phyloP scores from a whole-genome alignment of 345 rosid species.

The Eucalyptus melliodora region DNA sequence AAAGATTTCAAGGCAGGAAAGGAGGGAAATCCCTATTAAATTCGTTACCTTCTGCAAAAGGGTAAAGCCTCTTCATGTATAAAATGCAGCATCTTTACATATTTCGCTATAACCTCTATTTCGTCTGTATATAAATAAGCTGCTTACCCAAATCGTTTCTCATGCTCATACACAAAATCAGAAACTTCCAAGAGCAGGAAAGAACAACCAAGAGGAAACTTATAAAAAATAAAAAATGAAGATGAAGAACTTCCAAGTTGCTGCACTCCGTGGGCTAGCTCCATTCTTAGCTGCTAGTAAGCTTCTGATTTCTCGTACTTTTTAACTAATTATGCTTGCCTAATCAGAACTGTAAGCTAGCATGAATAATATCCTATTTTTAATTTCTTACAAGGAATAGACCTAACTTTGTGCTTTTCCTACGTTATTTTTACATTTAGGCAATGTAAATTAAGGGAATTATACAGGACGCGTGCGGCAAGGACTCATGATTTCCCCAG shows the following conservation, averaged over 20 bases:
- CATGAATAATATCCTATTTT: background rate
- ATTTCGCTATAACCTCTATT: background rate
- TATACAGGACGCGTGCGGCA: background rate
- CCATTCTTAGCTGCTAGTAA: background rate
- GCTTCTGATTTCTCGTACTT: background rate
- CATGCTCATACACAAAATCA: background rate
- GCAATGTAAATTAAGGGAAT: background rate
- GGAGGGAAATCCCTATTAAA: background rate
- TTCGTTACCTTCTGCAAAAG: background rate
- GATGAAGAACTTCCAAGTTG: background rate
- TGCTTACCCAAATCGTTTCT: background rate
- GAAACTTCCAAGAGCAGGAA: background rate
- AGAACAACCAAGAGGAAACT: background rate
- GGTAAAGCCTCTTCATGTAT: background rate
- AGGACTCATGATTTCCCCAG: background rate
- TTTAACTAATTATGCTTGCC: background rate
- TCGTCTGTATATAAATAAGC: background rate
- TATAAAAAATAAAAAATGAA: background rate
- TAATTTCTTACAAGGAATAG: background rate
- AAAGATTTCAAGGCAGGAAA: background rate
- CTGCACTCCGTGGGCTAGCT: background rate
- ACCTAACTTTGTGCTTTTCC: background rate
- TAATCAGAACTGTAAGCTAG: background rate
- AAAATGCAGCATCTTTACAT: background rate
- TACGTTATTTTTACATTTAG: background rate